Evolutionary conservation across 495 filamentous ascomycete species (phyloP).

Genomic region (Neurospora sp.): DNA sequence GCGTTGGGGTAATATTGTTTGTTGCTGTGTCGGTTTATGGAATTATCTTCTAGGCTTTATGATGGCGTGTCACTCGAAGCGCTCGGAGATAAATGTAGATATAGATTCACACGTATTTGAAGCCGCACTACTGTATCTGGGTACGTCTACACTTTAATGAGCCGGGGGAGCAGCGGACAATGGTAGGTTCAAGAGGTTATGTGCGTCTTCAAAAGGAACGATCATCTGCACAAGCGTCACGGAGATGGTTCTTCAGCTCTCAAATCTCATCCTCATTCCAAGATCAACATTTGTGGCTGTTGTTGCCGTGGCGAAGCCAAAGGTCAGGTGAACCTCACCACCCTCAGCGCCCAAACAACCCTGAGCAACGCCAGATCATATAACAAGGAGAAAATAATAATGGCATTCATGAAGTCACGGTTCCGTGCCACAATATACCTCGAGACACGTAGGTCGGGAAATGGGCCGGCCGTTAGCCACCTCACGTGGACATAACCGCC

Average conservation of each 20-base stretch:
- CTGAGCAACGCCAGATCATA: neutral
- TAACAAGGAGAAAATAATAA: neutral
- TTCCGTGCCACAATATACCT: neutral
- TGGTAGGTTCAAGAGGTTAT: neutral
- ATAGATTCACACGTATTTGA: neutral
- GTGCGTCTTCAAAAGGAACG: neutral
- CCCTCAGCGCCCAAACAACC: neutral
- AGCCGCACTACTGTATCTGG: neutral
- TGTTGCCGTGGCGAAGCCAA: neutral
- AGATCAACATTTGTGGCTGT: neutral
- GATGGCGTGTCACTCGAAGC: neutral
- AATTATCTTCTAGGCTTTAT: neutral
- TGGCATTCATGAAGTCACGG: neutral
- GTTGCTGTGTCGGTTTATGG: neutral
- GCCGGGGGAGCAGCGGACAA: neutral
- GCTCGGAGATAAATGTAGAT: neutral
- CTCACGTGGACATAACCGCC: neutral
- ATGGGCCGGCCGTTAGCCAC: neutral
- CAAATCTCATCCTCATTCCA: neutral
- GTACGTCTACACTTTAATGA: neutral
- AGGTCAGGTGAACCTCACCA: neutral
- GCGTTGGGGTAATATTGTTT: neutral
- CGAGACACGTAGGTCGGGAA: neutral
- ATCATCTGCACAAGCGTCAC: neutral
- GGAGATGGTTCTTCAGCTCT: neutral